Evolutionary conservation across 768 basidiomycete species (phyloP).

Genomic region (Agaricus blazei): DNA sequence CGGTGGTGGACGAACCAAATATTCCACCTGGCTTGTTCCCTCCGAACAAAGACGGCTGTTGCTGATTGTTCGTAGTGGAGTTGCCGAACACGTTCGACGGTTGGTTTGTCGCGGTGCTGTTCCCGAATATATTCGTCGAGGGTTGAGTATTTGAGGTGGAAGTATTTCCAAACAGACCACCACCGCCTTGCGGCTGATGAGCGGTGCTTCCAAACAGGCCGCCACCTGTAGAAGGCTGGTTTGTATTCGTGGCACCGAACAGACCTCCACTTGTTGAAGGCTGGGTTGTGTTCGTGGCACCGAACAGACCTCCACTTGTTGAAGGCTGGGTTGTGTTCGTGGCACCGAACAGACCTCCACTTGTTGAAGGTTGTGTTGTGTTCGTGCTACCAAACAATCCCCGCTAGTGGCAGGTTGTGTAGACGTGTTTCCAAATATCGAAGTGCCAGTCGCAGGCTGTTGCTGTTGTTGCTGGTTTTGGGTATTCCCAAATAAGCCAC

Average conservation of each 20-base stretch:
- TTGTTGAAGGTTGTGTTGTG: background rate
- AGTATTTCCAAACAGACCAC: conserved; percentile 16
- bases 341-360: conserved; percentile 12
- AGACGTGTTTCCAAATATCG: conserved; percentile 12
- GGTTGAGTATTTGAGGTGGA: conserved; percentile 16
- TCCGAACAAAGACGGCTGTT: conserved; percentile 20
- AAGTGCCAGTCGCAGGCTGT: background rate
- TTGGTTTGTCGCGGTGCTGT: background rate
- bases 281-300: background rate
- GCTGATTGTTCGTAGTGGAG: conserved; percentile 7
- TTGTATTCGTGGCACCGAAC: conserved; percentile 12
- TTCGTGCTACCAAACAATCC: conserved; percentile 11
- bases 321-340: conserved; percentile 4
- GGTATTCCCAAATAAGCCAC: conserved; percentile 23
- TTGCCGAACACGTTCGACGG: conserved; percentile 9
- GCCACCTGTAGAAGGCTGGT: conserved; percentile 4
- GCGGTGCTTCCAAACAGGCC: conserved; percentile 12
- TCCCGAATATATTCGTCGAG: conserved; percentile 19
- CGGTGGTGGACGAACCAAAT: conserved; percentile 20
- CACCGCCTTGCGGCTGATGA: conserved; percentile 6
- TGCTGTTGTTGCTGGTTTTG: conserved; percentile 14
- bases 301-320: conserved; percentile 11
- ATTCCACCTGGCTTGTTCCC: conserved; percentile 18
- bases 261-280: background rate
- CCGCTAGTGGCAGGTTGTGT: conserved; percentile 1